phyloP scores from a whole-genome alignment of 31 red algal genomes.

The Bonnemaisonia californica region DNA sequence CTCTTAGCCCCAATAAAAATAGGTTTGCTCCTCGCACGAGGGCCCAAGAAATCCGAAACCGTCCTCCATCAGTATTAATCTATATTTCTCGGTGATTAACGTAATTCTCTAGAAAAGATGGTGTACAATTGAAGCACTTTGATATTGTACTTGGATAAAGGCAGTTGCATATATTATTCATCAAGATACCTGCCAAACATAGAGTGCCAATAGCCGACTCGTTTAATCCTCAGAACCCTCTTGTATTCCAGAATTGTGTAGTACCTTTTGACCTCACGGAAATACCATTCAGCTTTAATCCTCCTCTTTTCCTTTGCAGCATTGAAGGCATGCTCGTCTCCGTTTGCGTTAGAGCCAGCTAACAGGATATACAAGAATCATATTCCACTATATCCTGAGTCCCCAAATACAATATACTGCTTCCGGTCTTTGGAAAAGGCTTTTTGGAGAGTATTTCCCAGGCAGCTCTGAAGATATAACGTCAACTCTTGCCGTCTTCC shows the following conservation, averaged over 20 bases:
- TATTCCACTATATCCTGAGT: constrained; percentile 16
- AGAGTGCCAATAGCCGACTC: neutral
- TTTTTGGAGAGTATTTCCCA: neutral
- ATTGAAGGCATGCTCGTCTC: constrained; percentile 15
- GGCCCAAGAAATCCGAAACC: no score
- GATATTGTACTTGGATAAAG: constrained; percentile 1
- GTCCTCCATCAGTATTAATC: no score
- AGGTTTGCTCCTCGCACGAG: no score
- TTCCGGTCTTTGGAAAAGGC: neutral
- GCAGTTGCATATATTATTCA: constrained; percentile 14
- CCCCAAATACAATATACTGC: constrained; percentile 17
- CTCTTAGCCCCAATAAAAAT: no score
- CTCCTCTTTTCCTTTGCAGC: neutral
- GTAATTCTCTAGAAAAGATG: constrained; percentile 8
- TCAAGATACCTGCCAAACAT: neutral
- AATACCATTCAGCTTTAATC: constrained; percentile 19
- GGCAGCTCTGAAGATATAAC: no score
- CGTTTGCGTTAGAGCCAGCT: neutral
- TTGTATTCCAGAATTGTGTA: constrained; percentile 11
- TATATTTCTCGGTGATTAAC: no score
- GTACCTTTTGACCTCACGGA: constrained; percentile 32
- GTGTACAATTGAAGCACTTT: constrained; percentile 17
- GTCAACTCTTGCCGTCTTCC: no score
- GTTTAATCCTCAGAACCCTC: neutral
- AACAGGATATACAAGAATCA: constrained; percentile 9